Evolutionary conservation across 164 flowering plant genomes (phyloP), one percentile per base, ranked within the genome.

Genomic region (Liquidambar formosana): DNA sequence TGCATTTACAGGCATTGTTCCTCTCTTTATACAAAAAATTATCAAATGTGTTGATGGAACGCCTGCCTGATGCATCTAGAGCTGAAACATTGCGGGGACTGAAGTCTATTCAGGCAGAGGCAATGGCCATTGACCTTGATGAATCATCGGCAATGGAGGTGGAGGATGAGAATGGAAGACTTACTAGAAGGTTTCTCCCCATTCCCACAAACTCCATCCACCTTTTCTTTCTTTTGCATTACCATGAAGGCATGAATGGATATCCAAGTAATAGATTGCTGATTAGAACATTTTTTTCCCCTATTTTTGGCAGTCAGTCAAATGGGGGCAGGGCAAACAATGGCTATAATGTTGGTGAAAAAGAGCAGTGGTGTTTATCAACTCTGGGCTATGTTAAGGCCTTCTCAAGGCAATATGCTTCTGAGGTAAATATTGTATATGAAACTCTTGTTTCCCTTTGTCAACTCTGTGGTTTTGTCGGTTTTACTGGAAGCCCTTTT

Each of bases 361-460:
- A 82, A 25, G 90, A 87, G 70, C 98, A 93, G 66, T 96, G 98
- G 99, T 90, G 96, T 75, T 69, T 88, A 48, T 76, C 93, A 28
- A 92, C 95, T 49, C 75, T 96, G 52, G 99, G 97, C 62, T 89
- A 90, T 76, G 87, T 92, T 71, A 96, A 89, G 80, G 88, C 98
- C 57, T 81, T 96, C 63, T 80, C 98, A 18, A 83, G 97, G 71
- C 98, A 89, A 79, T 93, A 90, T 80, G 99, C 99, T 54, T 77
- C 94, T 11, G 98, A 93, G 94, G 99, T 95, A 76, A 76, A 22
- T 16, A 22, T 12, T 45, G n/a, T 19, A 22, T 52, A 18, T 43
- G 41, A 6, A 33, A 33, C 41, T 33, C 41, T 33, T 33, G 2
- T 41, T n/a, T 65, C 8, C 26, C 52, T 16, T 41, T 26, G 13